phyloP scores from a whole-genome alignment of 306 rosid species.

The Castanospermum australe region DNA sequence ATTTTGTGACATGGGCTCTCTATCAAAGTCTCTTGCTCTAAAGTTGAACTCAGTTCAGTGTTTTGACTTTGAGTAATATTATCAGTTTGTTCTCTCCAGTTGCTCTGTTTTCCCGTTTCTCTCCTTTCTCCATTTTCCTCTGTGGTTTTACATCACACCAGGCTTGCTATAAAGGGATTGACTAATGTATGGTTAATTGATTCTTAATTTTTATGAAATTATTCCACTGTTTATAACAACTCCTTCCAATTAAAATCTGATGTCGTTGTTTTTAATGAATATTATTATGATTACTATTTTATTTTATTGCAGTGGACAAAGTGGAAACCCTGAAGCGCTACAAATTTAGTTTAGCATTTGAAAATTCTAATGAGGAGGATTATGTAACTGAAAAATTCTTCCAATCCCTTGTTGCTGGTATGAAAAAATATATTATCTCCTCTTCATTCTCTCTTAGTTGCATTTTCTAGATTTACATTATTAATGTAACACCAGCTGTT shows the following conservation, averaged over 20 bases:
- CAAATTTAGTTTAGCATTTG: slow-evolving; percentile 95
- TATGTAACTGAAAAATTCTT: slow-evolving; percentile 97
- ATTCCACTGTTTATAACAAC: background rate
- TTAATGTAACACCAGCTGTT: background rate
- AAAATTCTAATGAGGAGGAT: slow-evolving; percentile 98
- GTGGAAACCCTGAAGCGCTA: slow-evolving; percentile 81
- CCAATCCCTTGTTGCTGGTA: slow-evolving; percentile 99
- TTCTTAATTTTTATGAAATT: background rate
- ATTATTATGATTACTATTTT: background rate
- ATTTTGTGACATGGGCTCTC: background rate
- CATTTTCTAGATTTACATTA: slow-evolving; percentile 18
- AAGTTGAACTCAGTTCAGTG: background rate
- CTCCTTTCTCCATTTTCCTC: background rate
- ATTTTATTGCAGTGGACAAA: slow-evolving; percentile 69
- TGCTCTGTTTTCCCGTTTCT: background rate
- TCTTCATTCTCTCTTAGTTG: slow-evolving; percentile 18
- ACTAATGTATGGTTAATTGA: background rate
- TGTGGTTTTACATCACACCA: background rate
- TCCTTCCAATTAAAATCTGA: background rate
- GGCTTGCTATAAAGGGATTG: background rate
- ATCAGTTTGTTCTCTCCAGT: background rate
- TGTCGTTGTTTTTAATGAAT: background rate
- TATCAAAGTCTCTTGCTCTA: background rate
- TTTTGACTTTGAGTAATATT: slow-evolving; percentile 4
- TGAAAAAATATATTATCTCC: slow-evolving; percentile 32